Conservation (phyloP, 1,139 yeast species). For the Schwanniomyces etchellsii region DNA sequence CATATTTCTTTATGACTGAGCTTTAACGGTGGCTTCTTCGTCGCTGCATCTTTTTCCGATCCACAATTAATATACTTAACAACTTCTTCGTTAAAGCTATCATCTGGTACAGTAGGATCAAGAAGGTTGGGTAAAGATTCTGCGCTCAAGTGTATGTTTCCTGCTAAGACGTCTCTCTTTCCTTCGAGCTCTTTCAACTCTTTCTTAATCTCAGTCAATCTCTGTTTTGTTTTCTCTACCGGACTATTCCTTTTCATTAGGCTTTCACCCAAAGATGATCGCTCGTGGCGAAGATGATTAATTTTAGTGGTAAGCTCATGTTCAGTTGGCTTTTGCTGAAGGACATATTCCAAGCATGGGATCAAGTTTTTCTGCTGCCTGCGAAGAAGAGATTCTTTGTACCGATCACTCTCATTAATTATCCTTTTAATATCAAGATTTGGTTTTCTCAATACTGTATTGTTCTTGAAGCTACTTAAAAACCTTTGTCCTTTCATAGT, state of each 20-base stretch:
- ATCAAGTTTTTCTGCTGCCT: constrained; percentile 32
- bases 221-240: constrained; percentile 17
- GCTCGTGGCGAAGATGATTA: constrained; percentile 22
- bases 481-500: too few species aligned
- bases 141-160: constrained; percentile 28
- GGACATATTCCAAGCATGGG: constrained; percentile 27
- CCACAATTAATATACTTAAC: constrained; percentile 46
- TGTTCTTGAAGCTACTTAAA: constrained; percentile 12
- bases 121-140: constrained; percentile 67
- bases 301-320: constrained; percentile 16
- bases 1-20: constrained; percentile 68
- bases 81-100: constrained; percentile 34
- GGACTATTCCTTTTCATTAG: constrained; percentile 10
- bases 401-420: constrained; percentile 28
- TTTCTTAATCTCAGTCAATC: constrained; percentile 31
- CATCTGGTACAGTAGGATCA: constrained; percentile 43
- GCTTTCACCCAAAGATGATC: constrained; percentile 22
- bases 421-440: constrained; percentile 46
- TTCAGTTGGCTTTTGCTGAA: constrained; percentile 20
- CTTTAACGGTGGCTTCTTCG: constrained; percentile 13
- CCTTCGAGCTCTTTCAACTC: constrained; percentile 30
- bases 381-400: constrained; percentile 40
- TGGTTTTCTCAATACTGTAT: constrained; percentile 29
- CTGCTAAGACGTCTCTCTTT: constrained; percentile 18
- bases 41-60: constrained; percentile 18